Evolutionary conservation across 352 stramenopile species (phyloP).

Genomic region (Pythium myriotylum): DNA sequence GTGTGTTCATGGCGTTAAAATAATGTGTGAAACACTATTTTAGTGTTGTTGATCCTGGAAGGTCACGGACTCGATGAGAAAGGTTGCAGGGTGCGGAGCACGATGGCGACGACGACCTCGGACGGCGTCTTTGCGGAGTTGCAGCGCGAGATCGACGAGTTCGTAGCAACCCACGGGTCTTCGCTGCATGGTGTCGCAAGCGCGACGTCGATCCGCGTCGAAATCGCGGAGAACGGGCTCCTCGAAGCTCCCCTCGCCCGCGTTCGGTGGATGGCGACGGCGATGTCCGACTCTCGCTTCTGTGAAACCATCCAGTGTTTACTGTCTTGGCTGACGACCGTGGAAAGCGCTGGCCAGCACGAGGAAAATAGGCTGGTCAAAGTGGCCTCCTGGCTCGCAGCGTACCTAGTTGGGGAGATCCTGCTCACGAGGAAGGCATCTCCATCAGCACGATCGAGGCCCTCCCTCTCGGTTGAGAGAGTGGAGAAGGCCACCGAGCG

Average conservation of each 20-base stretch:
- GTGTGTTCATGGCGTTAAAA: too few relatives aligned
- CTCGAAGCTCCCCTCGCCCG: constrained; percentile 22
- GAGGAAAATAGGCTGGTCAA: constrained; percentile 5
- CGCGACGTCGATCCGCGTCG: constrained; percentile 2
- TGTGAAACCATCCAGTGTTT: constrained; percentile 33
- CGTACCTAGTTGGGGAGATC: constrained; percentile 36
- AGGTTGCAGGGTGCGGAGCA: background rate
- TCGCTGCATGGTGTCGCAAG: constrained; percentile 4
- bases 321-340: constrained; percentile 40
- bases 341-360: constrained; percentile 26
- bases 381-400: constrained; percentile 52
- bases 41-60: constrained; percentile 20
- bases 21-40: constrained; percentile 10
- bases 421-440: constrained; percentile 25
- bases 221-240: constrained; percentile 5
- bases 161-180: constrained; percentile 48
- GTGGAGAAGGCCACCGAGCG: constrained; percentile 31
- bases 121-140: constrained; percentile 45
- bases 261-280: constrained; percentile 35
- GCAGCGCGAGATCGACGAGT: constrained; percentile 57
- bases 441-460: background rate
- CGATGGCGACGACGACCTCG: constrained; percentile 15
- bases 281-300: constrained; percentile 11
- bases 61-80: constrained; percentile 10
- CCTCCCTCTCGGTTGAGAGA: constrained; percentile 1